phyloP scores from a whole-genome alignment of 495 filamentous ascomycete genomes.

The Tuber brumale region DNA sequence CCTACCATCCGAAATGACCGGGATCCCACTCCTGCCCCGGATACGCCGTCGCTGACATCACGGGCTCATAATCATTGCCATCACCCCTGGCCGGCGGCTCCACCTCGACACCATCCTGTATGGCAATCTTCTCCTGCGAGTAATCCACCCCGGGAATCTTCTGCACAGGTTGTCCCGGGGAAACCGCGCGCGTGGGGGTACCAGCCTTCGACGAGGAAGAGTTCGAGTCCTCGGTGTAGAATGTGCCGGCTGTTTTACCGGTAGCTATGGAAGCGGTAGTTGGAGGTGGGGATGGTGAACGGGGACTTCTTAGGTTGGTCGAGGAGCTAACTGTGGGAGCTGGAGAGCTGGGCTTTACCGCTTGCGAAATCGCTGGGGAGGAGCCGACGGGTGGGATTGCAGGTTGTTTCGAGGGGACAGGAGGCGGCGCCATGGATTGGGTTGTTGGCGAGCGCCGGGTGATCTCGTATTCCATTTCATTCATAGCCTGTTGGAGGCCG shows the following conservation, averaged over 20 bases:
- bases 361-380: not conserved
- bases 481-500: not conserved
- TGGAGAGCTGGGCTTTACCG: not conserved
- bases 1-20: constrained; percentile 26
- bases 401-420: not conserved
- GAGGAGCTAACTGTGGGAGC: not conserved
- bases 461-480: not conserved
- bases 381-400: not conserved
- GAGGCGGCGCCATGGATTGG: not conserved
- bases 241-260: not conserved
- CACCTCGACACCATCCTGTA: constrained; percentile 29
- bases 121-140: constrained; percentile 35
- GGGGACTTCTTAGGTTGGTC: not conserved
- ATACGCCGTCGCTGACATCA: constrained; percentile 73
- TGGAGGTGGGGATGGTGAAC: not conserved
- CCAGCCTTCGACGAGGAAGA: not conserved
- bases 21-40: constrained; percentile 81
- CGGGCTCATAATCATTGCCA: constrained; percentile 52
- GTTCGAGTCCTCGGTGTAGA: not conserved
- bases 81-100: constrained; percentile 39
- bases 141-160: constrained; percentile 21
- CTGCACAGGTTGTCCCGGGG: not conserved
- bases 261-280: not conserved
- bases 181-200: not conserved
- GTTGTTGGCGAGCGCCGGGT: not conserved